A percentile compares a stretch with the other conserved stretches of the same genome.
Conservation (phyloP, 78 protist genomes). For the Cavenderia fasciculata region DNA sequence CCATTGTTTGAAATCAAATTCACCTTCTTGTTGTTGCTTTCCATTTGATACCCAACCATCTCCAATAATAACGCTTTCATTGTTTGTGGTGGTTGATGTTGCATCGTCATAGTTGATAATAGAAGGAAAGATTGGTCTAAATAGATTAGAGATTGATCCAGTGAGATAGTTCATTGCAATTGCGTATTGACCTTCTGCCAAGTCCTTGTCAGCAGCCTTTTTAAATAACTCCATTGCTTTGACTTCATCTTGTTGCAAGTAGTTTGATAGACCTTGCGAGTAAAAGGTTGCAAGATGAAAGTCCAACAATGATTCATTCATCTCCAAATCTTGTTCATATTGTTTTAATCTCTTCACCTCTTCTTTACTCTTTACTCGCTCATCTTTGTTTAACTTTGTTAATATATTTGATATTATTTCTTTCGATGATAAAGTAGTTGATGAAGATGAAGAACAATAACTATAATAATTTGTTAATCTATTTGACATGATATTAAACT, state of each 20-base stretch:
- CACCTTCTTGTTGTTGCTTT: neutral
- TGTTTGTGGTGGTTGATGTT: neutral
- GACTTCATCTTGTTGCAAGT: neutral
- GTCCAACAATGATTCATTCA: slow-evolving; percentile 42
- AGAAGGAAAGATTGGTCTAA: slow-evolving; percentile 36
- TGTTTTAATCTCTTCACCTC: slow-evolving; percentile 8
- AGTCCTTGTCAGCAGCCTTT: slow-evolving; percentile 30
- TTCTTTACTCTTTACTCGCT: neutral
- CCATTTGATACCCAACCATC: slow-evolving; percentile 60
- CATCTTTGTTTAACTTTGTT: neutral
- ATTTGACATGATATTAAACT: too few relatives aligned
- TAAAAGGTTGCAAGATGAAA: slow-evolving; percentile 48
- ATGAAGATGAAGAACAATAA: too few relatives aligned
- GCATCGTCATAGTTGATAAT: neutral
- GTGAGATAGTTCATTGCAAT: slow-evolving; percentile 24
- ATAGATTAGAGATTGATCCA: neutral
- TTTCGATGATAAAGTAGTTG: too few relatives aligned
- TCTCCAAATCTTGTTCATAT: neutral
- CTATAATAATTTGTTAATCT: too few relatives aligned
- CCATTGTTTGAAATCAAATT: slow-evolving; percentile 44
- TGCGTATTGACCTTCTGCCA: slow-evolving; percentile 65
- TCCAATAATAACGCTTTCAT: neutral
- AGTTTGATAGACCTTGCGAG: slow-evolving; percentile 33
- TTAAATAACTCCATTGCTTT: slow-evolving; percentile 19
- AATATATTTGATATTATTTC: too few relatives aligned